Conservation (phyloP, 2,329 filamentous ascomycete genomes). For the Hansfordia pulvinata region DNA sequence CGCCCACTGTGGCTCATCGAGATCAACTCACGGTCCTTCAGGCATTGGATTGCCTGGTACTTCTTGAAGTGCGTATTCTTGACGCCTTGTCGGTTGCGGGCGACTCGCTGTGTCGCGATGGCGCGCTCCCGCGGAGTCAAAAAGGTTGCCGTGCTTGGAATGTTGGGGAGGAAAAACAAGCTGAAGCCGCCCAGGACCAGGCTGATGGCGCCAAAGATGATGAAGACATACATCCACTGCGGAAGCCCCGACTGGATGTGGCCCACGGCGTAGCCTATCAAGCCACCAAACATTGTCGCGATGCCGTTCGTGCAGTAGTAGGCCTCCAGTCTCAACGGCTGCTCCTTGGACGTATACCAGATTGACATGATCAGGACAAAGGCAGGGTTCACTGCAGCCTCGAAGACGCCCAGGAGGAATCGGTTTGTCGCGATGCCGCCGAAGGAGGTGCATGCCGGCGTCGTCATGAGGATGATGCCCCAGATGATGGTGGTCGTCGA, state of each 20-base stretch:
- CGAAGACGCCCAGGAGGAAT: constrained; percentile 40
- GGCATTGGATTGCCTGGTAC: constrained; percentile 30
- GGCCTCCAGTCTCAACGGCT: constrained; percentile 35
- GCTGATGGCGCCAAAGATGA: constrained; percentile 6
- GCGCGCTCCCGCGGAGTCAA: constrained; percentile 36
- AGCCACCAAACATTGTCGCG: constrained; percentile 46
- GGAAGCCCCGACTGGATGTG: constrained; percentile 30
- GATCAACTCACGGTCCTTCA: constrained; percentile 21
- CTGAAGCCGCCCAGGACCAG: constrained; percentile 22
- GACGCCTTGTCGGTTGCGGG: constrained; percentile 31
- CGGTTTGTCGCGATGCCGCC: constrained; percentile 39
- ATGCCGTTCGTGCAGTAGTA: constrained; percentile 47
- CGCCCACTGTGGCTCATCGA: not conserved
- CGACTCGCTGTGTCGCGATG: constrained; percentile 32
- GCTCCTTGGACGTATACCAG: constrained; percentile 27
- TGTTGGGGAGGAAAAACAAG: constrained; percentile 41
- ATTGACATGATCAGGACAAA: constrained; percentile 20
- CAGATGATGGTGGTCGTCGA: constrained; percentile 28
- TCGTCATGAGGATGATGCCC: constrained; percentile 32
- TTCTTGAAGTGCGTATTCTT: constrained; percentile 34
- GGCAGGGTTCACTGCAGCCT: constrained; percentile 42
- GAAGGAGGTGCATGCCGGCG: constrained; percentile 38
- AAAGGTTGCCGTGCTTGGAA: constrained; percentile 43
- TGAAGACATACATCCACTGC: constrained; percentile 15
- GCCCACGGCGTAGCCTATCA: constrained; percentile 44